Percentiles rank a stretch among this genome's conserved stretches.
These are phyloP conservation scores for Geotrichum aggregatum DNA, from an alignment of 1,139 yeast genomes.

Conservation along the genomic window DNA sequence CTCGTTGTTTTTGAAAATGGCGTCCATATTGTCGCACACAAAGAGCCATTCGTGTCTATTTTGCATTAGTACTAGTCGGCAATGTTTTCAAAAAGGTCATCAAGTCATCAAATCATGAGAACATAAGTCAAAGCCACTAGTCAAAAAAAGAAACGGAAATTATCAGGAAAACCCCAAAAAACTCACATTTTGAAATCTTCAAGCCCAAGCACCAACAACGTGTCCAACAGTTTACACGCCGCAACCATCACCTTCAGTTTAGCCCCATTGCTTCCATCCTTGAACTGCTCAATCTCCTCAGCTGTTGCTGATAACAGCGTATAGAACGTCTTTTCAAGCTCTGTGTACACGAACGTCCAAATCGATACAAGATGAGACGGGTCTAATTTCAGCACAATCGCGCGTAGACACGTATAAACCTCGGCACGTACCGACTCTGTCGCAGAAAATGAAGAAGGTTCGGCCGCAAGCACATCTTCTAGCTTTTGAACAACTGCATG, in stretches of 20 bases:
- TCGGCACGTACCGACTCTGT: slow-evolving; percentile 40
- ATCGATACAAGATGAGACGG: slow-evolving; percentile 61
- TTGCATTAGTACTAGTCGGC: slow-evolving; percentile 5
- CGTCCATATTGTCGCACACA: slow-evolving; percentile 65
- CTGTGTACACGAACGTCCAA: slow-evolving; percentile 68
- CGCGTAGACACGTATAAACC: slow-evolving; percentile 57
- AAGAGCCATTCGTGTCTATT: slow-evolving; percentile 70
- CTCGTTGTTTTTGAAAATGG: slow-evolving; percentile 46
- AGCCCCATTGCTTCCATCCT: slow-evolving; percentile 24
- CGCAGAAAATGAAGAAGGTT: slow-evolving; percentile 32
- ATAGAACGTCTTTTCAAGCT: slow-evolving; percentile 53
- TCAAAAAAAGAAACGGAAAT: no score
- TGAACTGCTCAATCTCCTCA: slow-evolving; percentile 13
- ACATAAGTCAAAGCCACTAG: not conserved
- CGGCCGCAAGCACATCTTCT: slow-evolving; percentile 31
- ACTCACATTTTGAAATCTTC: slow-evolving; percentile 70
- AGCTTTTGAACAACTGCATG: slow-evolving; percentile 52
- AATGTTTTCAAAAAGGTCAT: not conserved
- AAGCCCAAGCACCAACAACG: slow-evolving; percentile 57
- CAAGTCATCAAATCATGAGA: not conserved
- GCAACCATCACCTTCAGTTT: slow-evolving; percentile 35
- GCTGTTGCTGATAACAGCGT: slow-evolving; percentile 38
- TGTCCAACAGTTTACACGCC: slow-evolving; percentile 75
- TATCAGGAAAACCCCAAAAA: not conserved
- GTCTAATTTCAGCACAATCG: slow-evolving; percentile 57